Evolutionary conservation across 208 protist species (phyloP).

Genomic region (Acanthamoeba royreba): DNA sequence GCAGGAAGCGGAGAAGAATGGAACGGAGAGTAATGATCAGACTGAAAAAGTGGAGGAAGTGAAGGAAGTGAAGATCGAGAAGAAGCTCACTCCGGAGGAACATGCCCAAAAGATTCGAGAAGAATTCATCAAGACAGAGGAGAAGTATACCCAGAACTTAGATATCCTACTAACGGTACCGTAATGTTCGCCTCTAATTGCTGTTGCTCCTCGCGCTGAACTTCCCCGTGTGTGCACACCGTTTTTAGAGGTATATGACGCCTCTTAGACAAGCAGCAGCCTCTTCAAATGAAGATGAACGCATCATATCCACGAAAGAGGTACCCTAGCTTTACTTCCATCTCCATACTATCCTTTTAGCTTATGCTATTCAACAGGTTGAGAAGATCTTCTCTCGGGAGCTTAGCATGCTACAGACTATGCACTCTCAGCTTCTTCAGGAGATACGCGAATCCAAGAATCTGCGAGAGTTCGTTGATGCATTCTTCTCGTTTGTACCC

Average conservation of each 20-base stretch:
- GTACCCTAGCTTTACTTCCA: not conserved
- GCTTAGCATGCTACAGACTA: not conserved
- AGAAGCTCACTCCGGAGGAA: not conserved
- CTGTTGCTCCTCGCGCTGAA: no score
- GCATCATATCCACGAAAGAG: not conserved
- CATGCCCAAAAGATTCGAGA: constrained; percentile 4
- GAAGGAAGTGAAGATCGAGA: not conserved
- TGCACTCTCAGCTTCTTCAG: not conserved
- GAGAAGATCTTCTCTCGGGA: constrained; percentile 4
- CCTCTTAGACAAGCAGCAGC: not conserved
- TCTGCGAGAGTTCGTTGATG: not conserved
- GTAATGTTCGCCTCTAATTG: not conserved
- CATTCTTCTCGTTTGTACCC: not conserved
- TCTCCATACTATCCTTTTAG: not conserved
- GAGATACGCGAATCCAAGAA: not conserved
- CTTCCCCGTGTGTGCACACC: no score
- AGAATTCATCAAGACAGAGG: constrained; percentile 16
- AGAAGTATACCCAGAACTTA: not conserved
- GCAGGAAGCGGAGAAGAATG: not conserved
- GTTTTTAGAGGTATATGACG: not conserved
- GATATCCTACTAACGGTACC: not conserved
- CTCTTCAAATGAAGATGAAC: not conserved
- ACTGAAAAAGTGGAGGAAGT: not conserved
- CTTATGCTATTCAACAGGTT: not conserved
- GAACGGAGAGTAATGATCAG: not conserved